Base-by-base conservation (phyloP, 345 rosid genomes). In the Acer saccharum region DNA sequence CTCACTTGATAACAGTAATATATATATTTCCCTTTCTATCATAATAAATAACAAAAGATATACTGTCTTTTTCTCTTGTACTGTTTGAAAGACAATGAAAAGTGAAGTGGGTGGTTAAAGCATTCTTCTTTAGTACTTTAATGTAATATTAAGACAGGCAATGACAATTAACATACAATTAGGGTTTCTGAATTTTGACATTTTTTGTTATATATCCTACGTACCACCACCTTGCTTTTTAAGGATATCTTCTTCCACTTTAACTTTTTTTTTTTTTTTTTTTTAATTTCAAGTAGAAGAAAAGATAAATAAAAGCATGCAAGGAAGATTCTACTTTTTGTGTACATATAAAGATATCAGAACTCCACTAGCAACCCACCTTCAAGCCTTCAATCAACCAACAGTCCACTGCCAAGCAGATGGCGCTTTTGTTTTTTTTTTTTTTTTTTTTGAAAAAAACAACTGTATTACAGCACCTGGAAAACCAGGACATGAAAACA, bases 351-450 rank as follows among this genome's bases (percentile, higher is more conserved):
- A 20, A 20, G 27, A 20, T 20, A 29, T 69, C 69, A 74, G 69
- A 74, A 60, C 58, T 25, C 74, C 82, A 79, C 74, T 62, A 17
- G 29, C 41, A 17, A 7, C 44, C 71, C 20, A 60, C 32, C 2
- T 29, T 29, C 32, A 29, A 29, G 27, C 58, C 76, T 14, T 23
- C 20, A 3, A 18, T 43, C 54, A 72, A 68, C 23, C n/a, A 58
- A 13, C 29, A 3, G 8, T 29, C 72, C 71, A 58, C 74, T 23
- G 5, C 17, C 71, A 20, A 61, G 0, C 0, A 13, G 41, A 18
- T 41, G 62, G 0, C 41, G 35, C 39, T 16, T 70, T 50, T 0
- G 3, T 54, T 48, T 14, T 8, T n/a, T n/a, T n/a, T n/a, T n/a
- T n/a, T n/a, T n/a, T n/a, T n/a, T n/a, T n/a, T n/a, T n/a, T n/a